phyloP scores from a whole-genome alignment of 2,329 filamentous ascomycete genomes.

The Chalara sp. region DNA sequence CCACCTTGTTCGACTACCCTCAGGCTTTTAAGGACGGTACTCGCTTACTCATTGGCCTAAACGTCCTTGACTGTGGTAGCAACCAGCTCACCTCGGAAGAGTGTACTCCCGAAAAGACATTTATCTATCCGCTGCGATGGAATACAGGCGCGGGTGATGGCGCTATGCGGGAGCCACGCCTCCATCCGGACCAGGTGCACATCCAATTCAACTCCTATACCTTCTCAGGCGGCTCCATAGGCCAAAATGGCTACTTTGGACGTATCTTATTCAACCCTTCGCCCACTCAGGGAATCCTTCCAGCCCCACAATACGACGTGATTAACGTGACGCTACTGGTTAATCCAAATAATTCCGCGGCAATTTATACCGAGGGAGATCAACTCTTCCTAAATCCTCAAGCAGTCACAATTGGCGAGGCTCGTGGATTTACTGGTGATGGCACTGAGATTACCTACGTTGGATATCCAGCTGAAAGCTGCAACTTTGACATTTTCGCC shows the following conservation, averaged over 20 bases:
- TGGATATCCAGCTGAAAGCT: too few species aligned
- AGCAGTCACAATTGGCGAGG: too few species aligned
- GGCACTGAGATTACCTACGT: too few species aligned
- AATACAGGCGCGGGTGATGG: constrained; percentile 21
- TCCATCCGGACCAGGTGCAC: constrained; percentile 39
- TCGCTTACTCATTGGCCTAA: constrained; percentile 26
- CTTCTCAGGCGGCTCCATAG: constrained; percentile 6
- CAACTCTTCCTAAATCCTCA: too few species aligned
- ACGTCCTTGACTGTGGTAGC: constrained; percentile 28
- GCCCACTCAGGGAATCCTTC: too few species aligned
- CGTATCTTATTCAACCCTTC: constrained; percentile 34
- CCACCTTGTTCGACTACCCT: constrained; percentile 27
- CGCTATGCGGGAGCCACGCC: constrained; percentile 34
- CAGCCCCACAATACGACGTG: too few species aligned
- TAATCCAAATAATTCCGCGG: too few species aligned
- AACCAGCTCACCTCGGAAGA: constrained; percentile 27
- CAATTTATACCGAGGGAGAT: too few species aligned
- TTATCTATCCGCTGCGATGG: constrained; percentile 37
- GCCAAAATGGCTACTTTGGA: constrained; percentile 29
- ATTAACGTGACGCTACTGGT: too few species aligned
- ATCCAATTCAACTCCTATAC: constrained; percentile 35
- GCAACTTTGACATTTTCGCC: too few species aligned
- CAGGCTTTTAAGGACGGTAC: constrained; percentile 35
- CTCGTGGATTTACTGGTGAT: too few species aligned
- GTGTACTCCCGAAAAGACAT: constrained; percentile 30